Evolutionary conservation across 2,329 filamentous ascomycete genomes (phyloP), one percentile per base, ranked within the genome.

Genomic region (Sordariomycetes sp.): DNA sequence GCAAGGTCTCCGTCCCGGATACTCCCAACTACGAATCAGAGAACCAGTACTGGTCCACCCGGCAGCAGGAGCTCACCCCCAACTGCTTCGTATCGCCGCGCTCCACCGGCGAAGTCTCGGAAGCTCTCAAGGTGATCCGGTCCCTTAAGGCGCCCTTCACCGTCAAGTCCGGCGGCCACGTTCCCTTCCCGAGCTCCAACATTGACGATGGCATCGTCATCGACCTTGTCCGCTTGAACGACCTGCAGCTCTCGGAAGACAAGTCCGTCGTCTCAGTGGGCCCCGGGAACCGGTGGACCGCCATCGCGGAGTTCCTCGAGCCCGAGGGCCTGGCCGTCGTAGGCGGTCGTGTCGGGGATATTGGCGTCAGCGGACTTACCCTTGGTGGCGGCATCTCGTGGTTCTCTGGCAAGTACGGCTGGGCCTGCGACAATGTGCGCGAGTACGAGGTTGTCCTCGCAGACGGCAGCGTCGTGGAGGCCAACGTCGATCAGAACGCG

Each of bases 391-490:
- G 60, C 7, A 57, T 61, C n/a, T 62, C 60, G 10, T 64, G 56
- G 55, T 63, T 65, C 39, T 64, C 64, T 15, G 55, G 67, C 10
- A 65, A 66, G 0, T 64, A 70, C 50, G 76, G 76, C 2, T 72
- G 72, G 58, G 71, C 67, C n/a, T 74, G 71, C 55, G 76, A 76
- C 58, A 74, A 70, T 36, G 69, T 78, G 1, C 58, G 67, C 39
- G 69, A 68, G 53, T 75, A 75, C 59, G 70, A 69, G 59, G 69
- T 77, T 4, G 70, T 81, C 1, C 72, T 74, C 10, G 74, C 72
- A 0, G 65, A 66, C 32, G 78, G 79, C 1, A 60, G 67, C 15
- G 64, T 76, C 20, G 62, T 77, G 1, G 71, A 67, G 2, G 77
- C 74, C 2, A 72, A 67, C 6, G 65, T 64, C 3, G 64, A 66